Conservation (phyloP, 2,329 filamentous ascomycete genomes). For the Colletotrichum tabaci region DNA sequence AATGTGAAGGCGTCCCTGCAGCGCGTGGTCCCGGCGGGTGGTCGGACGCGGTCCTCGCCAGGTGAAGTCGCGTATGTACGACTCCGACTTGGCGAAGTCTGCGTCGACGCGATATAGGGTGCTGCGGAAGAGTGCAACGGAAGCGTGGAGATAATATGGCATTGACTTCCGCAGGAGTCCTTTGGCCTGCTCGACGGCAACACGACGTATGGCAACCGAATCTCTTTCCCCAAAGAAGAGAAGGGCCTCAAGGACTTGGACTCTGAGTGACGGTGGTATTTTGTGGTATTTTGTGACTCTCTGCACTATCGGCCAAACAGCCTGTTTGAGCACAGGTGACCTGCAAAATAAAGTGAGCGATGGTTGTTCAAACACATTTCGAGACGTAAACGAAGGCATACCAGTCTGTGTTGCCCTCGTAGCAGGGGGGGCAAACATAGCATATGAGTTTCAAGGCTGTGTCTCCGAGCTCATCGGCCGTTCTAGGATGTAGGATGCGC, state of each 20-base stretch:
- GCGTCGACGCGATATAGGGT: slow-evolving; percentile 49
- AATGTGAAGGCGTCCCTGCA: slow-evolving; percentile 52
- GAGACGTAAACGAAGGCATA: slow-evolving; percentile 19
- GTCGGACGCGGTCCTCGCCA: slow-evolving; percentile 33
- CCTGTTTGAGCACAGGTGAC: slow-evolving; percentile 46
- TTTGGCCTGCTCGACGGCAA: slow-evolving; percentile 47
- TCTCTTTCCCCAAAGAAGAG: slow-evolving; percentile 53
- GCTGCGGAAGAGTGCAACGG: slow-evolving; percentile 50
- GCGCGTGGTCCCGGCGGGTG: slow-evolving; percentile 49
- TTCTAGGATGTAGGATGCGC: slow-evolving; percentile 30
- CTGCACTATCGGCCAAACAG: slow-evolving; percentile 49
- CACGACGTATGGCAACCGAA: slow-evolving; percentile 45
- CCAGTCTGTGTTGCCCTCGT: slow-evolving; percentile 52
- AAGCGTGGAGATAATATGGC: slow-evolving; percentile 52
- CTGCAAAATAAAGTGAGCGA: slow-evolving; percentile 40
- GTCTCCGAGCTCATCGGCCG: slow-evolving; percentile 42
- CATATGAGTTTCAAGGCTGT: slow-evolving; percentile 47
- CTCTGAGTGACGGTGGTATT: slow-evolving; percentile 39
- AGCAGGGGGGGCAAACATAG: slow-evolving; percentile 51
- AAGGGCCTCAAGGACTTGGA: slow-evolving; percentile 47
- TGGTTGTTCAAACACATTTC: fast-evolving
- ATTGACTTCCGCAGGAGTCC: slow-evolving; percentile 47
- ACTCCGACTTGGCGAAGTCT: slow-evolving; percentile 47
- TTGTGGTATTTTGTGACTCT: slow-evolving; percentile 35
- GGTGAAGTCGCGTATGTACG: slow-evolving; percentile 47